These are phyloP conservation scores for Carnegiea gigantea DNA, from an alignment of 179 eudicot species.

Conservation along the genomic window DNA sequence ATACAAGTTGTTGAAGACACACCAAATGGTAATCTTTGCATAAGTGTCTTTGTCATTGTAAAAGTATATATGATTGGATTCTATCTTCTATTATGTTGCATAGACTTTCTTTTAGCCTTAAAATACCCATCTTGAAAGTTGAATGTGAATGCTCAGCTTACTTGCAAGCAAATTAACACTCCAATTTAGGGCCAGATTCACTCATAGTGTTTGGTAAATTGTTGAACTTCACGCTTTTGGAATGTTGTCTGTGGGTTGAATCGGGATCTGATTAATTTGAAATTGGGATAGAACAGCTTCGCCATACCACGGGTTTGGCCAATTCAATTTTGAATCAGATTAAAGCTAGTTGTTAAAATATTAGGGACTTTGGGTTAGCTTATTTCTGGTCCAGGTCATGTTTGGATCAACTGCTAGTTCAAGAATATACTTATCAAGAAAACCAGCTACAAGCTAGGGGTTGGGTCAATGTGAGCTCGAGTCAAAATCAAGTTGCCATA, in stretches of 20 bases:
- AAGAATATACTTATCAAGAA: too few species aligned
- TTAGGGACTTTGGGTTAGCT: neutral
- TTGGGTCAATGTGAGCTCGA: neutral
- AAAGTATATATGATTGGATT: neutral
- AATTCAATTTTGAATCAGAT: neutral
- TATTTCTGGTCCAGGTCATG: neutral
- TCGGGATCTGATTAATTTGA: neutral
- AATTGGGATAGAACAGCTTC: neutral
- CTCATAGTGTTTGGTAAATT: neutral
- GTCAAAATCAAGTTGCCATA: too few species aligned
- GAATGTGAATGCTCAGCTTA: neutral
- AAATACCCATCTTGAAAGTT: too few species aligned
- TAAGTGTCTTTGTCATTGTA: neutral
- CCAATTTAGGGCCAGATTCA: too few species aligned
- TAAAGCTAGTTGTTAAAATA: neutral
- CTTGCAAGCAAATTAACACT: neutral
- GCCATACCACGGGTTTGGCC: neutral
- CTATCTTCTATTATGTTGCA: neutral
- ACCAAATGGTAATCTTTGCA: constrained; percentile 56
- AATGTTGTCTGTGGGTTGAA: neutral
- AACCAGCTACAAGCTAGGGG: too few species aligned
- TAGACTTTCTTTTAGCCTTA: neutral
- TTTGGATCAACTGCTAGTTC: too few species aligned
- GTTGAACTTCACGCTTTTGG: neutral
- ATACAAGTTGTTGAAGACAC: constrained; percentile 72